Evolutionary conservation across 176 grass and related monocot genomes (phyloP).

Genomic region (Ensete ventricosum): DNA sequence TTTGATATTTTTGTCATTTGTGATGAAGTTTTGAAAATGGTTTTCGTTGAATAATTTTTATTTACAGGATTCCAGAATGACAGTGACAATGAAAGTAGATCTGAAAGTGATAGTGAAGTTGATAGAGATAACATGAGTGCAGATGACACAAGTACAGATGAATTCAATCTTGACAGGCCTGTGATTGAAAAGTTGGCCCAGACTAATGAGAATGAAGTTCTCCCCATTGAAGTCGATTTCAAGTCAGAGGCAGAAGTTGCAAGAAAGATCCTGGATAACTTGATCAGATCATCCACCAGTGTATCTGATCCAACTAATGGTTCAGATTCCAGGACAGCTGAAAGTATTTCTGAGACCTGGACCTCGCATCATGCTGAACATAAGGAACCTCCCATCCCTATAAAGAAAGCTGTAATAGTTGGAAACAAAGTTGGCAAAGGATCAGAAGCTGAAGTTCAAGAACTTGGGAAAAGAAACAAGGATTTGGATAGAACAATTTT

Average conservation of each 20-base stretch:
- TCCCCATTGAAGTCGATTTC: slow-evolving; percentile 47
- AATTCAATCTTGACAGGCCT: slow-evolving; percentile 3
- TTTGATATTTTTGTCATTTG: too few species aligned
- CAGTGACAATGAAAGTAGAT: slow-evolving; percentile 42
- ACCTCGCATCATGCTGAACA: slow-evolving; percentile 12
- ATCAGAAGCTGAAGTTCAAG: slow-evolving; percentile 13
- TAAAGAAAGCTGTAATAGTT: slow-evolving; percentile 7
- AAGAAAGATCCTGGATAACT: slow-evolving; percentile 70
- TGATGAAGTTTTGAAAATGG: background rate
- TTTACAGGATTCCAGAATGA: slow-evolving; percentile 37
- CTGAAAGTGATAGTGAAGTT: slow-evolving; percentile 15
- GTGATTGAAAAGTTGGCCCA: background rate
- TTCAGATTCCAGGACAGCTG: slow-evolving; percentile 10
- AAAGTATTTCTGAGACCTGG: slow-evolving; percentile 34
- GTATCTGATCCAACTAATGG: slow-evolving; percentile 40
- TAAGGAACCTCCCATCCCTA: slow-evolving; percentile 34
- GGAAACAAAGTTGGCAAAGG: slow-evolving; percentile 18
- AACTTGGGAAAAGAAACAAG: slow-evolving; percentile 18
- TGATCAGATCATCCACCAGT: slow-evolving; percentile 56
- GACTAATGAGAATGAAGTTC: slow-evolving; percentile 27
- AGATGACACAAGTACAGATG: slow-evolving; percentile 35
- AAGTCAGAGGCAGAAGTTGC: slow-evolving; percentile 55
- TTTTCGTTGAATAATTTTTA: background rate
- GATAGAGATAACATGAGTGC: slow-evolving; percentile 41
- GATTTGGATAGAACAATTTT: slow-evolving; percentile 78